A percentile compares a stretch with the other conserved stretches of the same genome.
phyloP scores from a whole-genome alignment of 73 alveolate genomes.

The Halteria grandinella region DNA sequence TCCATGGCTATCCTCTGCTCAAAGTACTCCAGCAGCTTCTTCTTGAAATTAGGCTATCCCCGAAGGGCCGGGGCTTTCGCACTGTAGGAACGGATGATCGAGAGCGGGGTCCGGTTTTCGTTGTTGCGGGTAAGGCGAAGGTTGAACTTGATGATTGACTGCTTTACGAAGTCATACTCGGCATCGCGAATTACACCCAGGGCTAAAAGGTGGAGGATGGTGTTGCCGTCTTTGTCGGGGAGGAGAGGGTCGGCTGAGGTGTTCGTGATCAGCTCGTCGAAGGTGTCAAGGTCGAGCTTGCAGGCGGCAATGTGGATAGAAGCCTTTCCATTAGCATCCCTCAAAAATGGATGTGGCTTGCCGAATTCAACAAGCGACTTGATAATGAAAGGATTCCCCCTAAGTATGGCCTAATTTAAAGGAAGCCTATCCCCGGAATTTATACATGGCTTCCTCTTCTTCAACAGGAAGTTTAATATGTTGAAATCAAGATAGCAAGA shows the following conservation, averaged over 20 bases:
- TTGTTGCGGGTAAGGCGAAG: constrained; percentile 58
- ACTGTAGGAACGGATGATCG: constrained; percentile 47
- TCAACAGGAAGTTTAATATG: constrained; percentile 49
- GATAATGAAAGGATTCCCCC: constrained; percentile 62
- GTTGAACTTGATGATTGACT: constrained; percentile 16
- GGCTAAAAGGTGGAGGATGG: constrained; percentile 57
- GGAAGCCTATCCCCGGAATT: constrained; percentile 65
- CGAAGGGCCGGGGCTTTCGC: constrained; percentile 40
- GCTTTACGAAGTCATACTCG: constrained; percentile 62
- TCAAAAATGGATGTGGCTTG: constrained; percentile 53
- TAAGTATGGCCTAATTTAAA: constrained; percentile 55
- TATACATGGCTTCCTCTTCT: constrained; percentile 55
- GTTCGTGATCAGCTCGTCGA: constrained; percentile 44
- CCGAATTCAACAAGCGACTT: constrained; percentile 62
- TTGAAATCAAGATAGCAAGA: constrained; percentile 60
- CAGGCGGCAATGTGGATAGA: constrained; percentile 65
- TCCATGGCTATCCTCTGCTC: constrained; percentile 44
- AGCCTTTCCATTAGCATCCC: constrained; percentile 59
- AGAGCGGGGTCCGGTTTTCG: constrained; percentile 65
- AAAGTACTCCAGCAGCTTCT: constrained; percentile 62
- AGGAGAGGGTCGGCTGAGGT: constrained; percentile 61
- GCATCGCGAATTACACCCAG: constrained; percentile 64
- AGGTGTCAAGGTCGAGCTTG: constrained; percentile 51
- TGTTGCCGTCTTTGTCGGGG: constrained; percentile 63
- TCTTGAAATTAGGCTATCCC: constrained; percentile 51